Percentiles rank a stretch among this genome's conserved stretches.
Conservation (phyloP, 2,329 filamentous ascomycete genomes). For the Fusarium sp. region DNA sequence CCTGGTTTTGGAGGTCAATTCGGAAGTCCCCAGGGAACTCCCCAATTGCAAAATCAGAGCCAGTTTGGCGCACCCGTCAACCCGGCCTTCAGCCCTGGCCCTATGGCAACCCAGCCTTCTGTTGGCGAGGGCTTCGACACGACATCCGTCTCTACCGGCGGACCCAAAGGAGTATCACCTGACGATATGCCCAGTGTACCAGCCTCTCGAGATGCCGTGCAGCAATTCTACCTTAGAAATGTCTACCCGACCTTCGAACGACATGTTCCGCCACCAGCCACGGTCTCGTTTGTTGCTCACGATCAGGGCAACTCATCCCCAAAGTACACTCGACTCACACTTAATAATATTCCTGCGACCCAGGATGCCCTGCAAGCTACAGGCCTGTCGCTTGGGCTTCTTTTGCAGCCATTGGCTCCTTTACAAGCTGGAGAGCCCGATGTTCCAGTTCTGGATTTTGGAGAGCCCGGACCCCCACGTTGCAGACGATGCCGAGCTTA, state of each 20-base stretch:
- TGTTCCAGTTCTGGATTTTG: conserved; percentile 94
- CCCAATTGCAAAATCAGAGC: conserved; percentile 53
- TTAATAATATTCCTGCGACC: conserved; percentile 92
- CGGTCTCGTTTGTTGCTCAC: conserved; percentile 89
- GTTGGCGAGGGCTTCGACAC: conserved; percentile 46
- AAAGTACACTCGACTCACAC: conserved; percentile 88
- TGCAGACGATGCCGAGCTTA: conserved; percentile 94
- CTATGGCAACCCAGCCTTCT: conserved; percentile 34
- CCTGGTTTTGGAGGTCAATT: conserved; percentile 58
- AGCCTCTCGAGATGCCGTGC: conserved; percentile 81
- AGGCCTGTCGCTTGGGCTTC: conserved; percentile 84
- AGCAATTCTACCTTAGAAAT: conserved; percentile 86
- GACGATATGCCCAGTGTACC: conserved; percentile 95
- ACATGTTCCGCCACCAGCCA: conserved; percentile 88
- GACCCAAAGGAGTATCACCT: conserved; percentile 74
- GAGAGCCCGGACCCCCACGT: conserved; percentile 86
- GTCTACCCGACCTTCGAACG: conserved; percentile 96
- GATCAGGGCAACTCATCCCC: conserved; percentile 98
- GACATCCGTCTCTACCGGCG: conserved; percentile 49
- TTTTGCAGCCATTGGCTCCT: conserved; percentile 87
- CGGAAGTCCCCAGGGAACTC: conserved; percentile 57
- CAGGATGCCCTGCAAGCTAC: conserved; percentile 83
- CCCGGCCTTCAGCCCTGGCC: conserved; percentile 52
- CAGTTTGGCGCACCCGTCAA: conserved; percentile 72
- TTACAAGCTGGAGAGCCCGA: conserved; percentile 86